Base-by-base conservation (phyloP, 768 basidiomycete genomes). In the Naganishia friedmannii region DNA sequence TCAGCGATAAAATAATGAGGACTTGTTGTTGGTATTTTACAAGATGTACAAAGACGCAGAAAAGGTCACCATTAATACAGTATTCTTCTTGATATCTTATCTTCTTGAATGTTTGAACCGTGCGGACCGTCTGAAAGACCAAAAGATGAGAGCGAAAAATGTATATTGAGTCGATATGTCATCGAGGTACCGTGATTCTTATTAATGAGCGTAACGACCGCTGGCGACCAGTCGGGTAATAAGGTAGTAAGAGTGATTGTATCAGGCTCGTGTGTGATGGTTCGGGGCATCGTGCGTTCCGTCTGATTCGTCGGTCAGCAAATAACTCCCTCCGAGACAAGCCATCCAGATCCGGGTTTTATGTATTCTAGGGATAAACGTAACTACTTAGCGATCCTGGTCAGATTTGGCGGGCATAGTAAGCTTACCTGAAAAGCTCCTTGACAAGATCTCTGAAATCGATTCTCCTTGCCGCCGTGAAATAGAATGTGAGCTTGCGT, bases 261-360 rank as follows among this genome's bases (percentile, higher is more conserved):
- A 63, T 45, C 42, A 37, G 23, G 37, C 23, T 34, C 42, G 60
- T 13, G 39, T 37, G n/a, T 12, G 39, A 17, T 46, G 46, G 13
- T 45, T 26, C 42, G 60, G 39, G 21, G 21, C 12, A 2, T 63
- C 60, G 9, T n/a, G 13, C 19, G 29, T 26, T 39, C 48, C 37
- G 8, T 65, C 55, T 26, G 19, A 2, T 39, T 70, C 69, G 37
- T 69, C 68, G 19, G 42, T 58, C 19, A 58, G 68, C 32, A 70
- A 32, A 32, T 70, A 70, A 53, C 58, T 65, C 19, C 58, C 57
- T 29, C 58, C 69, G 26, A 81, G 74, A 51, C 90, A 91, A 34
- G 92, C 90, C 91, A 93, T 92, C 93, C 92, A 96, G 71, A 95
- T 93, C 53, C 93, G 85, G 46, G 93, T 94, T 84, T 96, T 96